Conservation (phyloP, 2,329 filamentous ascomycete species). For the Neonectria hederae region DNA sequence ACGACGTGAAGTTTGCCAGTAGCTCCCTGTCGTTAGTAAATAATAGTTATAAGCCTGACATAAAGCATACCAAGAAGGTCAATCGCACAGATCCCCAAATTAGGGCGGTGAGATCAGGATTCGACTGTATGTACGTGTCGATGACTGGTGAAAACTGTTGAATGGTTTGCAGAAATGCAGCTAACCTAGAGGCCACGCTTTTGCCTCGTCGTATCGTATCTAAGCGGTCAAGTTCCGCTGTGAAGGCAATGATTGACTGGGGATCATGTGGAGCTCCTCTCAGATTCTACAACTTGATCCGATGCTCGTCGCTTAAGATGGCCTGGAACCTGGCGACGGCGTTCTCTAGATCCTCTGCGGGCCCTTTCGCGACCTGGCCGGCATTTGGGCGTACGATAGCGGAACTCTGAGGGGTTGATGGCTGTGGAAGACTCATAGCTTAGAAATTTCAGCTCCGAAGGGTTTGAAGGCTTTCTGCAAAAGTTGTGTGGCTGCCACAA, state of each 20-base stretch:
- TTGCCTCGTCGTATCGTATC: constrained; percentile 21
- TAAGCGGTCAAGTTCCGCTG: constrained; percentile 13
- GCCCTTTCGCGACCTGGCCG: too few relatives aligned
- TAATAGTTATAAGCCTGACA: background rate
- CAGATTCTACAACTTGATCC: constrained; percentile 17
- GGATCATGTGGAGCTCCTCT: constrained; percentile 15
- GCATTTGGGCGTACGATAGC: too few relatives aligned
- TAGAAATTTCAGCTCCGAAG: too few relatives aligned
- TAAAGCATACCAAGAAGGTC: constrained; percentile 18
- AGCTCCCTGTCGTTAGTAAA: constrained; percentile 14
- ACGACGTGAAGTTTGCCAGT: constrained; percentile 31
- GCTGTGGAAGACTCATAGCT: too few relatives aligned
- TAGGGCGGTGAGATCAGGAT: constrained; percentile 12
- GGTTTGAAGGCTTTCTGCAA: too few relatives aligned
- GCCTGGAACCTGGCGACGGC: constrained; percentile 23
- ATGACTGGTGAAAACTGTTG: constrained; percentile 25
- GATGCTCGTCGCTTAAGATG: constrained; percentile 19
- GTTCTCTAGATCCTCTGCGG: background rate
- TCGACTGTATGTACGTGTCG: constrained; percentile 21
- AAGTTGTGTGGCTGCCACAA: too few relatives aligned
- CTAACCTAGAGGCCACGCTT: constrained; percentile 23
- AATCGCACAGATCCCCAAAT: constrained; percentile 28
- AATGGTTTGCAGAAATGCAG: constrained; percentile 27
- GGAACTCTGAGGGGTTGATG: too few relatives aligned
- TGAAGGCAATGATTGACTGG: constrained; percentile 29